A percentile compares a stretch with the other conserved stretches of the same genome.
These are phyloP conservation scores for Pyricularia pennisetigena DNA, from an alignment of 2,329 filamentous ascomycete genomes.

Conservation along the genomic window DNA sequence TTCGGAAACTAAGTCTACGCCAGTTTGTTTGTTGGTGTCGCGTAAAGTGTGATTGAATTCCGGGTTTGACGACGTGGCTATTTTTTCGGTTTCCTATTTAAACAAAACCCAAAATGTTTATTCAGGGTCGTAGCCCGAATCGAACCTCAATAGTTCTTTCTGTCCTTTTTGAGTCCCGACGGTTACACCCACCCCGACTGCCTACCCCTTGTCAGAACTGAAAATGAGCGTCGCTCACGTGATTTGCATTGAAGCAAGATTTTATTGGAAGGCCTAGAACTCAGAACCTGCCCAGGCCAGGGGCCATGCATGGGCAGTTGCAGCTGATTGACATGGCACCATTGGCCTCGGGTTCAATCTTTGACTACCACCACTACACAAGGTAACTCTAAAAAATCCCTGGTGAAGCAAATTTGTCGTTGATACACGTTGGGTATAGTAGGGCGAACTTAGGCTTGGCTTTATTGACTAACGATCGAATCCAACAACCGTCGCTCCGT, in stretches of 20 bases:
- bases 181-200: too few relatives aligned
- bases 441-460: not conserved
- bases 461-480: not conserved
- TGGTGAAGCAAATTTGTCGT: too few relatives aligned
- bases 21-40: too few relatives aligned
- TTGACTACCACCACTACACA: not conserved
- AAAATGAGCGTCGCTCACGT: not conserved
- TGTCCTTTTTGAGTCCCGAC: not conserved
- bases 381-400: too few relatives aligned
- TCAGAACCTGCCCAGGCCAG: too few relatives aligned
- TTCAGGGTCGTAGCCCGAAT: not conserved
- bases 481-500: not conserved
- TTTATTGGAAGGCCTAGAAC: not conserved
- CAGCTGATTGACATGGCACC: too few relatives aligned
- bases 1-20: not conserved
- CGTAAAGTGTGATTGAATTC: not conserved
- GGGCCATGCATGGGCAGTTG: too few relatives aligned
- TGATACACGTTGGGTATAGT: too few relatives aligned
- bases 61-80: not conserved
- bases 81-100: not conserved
- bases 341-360: not conserved
- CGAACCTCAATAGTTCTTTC: not conserved
- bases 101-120: not conserved
- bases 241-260: not conserved
- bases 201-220: not conserved